Base-by-base conservation (phyloP, 164 flowering plant species). In the Sextonia rubra region DNA sequence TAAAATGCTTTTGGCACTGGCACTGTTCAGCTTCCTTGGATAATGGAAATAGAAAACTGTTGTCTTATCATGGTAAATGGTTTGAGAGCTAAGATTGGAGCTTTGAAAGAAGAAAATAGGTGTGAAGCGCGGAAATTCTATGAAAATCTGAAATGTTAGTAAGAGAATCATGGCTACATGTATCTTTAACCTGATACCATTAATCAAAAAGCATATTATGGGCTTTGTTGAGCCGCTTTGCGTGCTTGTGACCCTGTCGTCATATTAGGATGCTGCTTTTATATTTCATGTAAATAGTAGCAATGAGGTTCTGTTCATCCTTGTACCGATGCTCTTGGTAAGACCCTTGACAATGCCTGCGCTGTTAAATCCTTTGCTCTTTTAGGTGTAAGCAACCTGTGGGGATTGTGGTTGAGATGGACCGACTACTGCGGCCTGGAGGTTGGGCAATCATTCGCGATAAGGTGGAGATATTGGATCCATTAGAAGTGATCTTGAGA, bases 381-480 rank as follows among this genome's bases (percentile, higher is more conserved):
- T 75, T 71, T 86, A 92, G 98, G 83, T 95, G 98, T 66, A 91
- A 84, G 83, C 88, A 86, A 73, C 91, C 98, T 0, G 85, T 86
- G 17, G 85, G 84, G 2, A 92, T 95, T 23, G 83, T 91, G 7
- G 97, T 91, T 29, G 99, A 95, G 86, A 90, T 95, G 93, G 99
- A 95, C 71, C 84, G 99, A 1, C 63, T 93, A 48, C 65, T 89
- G 62, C 75, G 98, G 58, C 97, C 99, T 22, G 94, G 92, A 30
- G 99, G 99, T 60, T 91, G 95, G 97, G 86, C 76, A 47, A 89
- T 95, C 29, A 75, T 93, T 17, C 89, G 98, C 6, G 98, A 95
- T 64, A 93, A 89, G 76, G 86, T 87, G 66, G 93, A 81, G 77
- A 93, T 93, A 73, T 72, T 95, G 23, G 83, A 89, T 71, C 89